Evolutionary conservation across 768 basidiomycete genomes (phyloP), one percentile per base, ranked within the genome.

Genomic region (Boletales sp.): DNA sequence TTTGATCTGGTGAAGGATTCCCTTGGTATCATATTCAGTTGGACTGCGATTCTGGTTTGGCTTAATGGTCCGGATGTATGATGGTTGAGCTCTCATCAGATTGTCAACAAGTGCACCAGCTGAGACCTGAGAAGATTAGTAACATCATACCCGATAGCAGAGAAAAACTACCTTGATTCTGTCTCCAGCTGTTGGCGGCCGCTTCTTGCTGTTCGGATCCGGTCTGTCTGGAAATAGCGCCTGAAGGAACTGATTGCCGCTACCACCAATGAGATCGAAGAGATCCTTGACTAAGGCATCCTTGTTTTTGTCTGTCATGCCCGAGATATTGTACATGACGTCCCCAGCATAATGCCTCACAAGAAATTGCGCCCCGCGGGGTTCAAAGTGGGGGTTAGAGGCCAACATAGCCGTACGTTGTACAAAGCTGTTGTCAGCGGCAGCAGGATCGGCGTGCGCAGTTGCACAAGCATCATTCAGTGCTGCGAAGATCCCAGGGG

Each of bases 261-360:
- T 92, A 39, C 75, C 72, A 7, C 82, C 88, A 48, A 98, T 76
- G 39, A 98, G 79, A 60, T 99, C 95, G 48, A 98, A 75, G 15
- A 98, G 72, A 64, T 98, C 96, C 68, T 97, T 98, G 70, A 94
- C 79, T 45, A 99, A 77, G 1, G 92, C 83, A 62, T 99, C 96
- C 78, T 99, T 99, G 77, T 99, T 99, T 80, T 99, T 99, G 72
- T 99, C 96, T 14, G 96, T 98, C 95, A 99, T 99, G 3, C 96
- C 96, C 8, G 87, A 67, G 12, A 98, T 85, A 55, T 94, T 96
- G 74, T 99, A 99, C 83, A 93, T 90, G 54, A 99, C 96, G 63
- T 98, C 96, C 59, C 96, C 96, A 17, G 96, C 96, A 63, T 98
- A 99, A 65, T 99, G 96, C 62, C 84, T 87, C 55, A 99, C 87